Base-by-base conservation (phyloP, 192 early-diverging fungal genomes). In the Helicostylum pulchrum region DNA sequence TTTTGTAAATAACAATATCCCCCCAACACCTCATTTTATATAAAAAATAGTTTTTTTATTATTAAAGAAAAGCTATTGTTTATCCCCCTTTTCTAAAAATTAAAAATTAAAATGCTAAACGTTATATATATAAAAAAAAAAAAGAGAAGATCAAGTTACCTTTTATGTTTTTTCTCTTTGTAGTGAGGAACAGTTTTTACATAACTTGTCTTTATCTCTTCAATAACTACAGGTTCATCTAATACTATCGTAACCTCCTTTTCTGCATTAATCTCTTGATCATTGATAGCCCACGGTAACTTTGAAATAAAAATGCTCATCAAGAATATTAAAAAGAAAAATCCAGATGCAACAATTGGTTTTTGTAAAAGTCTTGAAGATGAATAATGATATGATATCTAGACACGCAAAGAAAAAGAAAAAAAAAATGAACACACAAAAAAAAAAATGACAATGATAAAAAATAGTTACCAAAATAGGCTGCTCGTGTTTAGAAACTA, bases 401-500 rank as follows among this genome's bases (percentile, higher is more conserved):
- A 64, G 1, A 15, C 6, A 39, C 36, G 6, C 4, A 39, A 39
- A 9, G 9, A 10, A 39, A 39, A 4, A 15, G 10, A 23, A 20
- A 31, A 52, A 2, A 20, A 53, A 50, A 19, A 50, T 50, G 17
- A 6, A 39, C 4, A 39, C 5, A 5, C 36, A 26, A 26, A 26
- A 26, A 26, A 26, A 48, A 44, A 1, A 44, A 44, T 44, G 14
- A 48, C 17, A n/a, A n/a, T n/a, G n/a, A n/a, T n/a, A n/a, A n/a
- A n/a, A 32, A 26, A 31, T 53, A 53, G 32, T 52, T 71, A 65
- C 70, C 34, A 84, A 77, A 45, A 85, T 63, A 20, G 68, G 61
- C 39, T 78, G 64, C 0, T 58, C 69, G 19, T 90, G 77, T 61
- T 91, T 91, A 58, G 90, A 82, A 36, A 94, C 86, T 15, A 97